Percentiles rank a stretch among this genome's conserved stretches.
phyloP scores from a whole-genome alignment of 2,329 filamentous ascomycete species.

The Ophiostoma australiae region DNA sequence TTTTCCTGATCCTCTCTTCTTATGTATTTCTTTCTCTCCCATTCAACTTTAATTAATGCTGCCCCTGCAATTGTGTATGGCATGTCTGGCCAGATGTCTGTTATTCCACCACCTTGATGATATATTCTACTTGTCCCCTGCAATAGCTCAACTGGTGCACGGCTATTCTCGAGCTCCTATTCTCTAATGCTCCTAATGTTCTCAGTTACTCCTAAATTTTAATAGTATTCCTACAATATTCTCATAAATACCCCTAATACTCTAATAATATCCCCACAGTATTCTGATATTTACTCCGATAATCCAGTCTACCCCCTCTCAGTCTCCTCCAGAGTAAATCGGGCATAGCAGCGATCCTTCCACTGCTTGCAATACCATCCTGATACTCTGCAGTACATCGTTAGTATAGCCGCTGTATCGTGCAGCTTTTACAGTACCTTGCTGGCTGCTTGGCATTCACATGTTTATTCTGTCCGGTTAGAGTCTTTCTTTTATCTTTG shows the following conservation, averaged over 20 bases:
- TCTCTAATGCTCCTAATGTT: no score
- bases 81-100: not conserved
- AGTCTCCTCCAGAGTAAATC: not conserved
- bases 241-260: no score
- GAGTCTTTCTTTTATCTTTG: not conserved
- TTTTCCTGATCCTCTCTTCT: not conserved
- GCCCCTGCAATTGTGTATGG: conserved; percentile 2
- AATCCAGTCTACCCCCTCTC: not conserved
- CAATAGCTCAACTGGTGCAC: not conserved
- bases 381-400: no score
- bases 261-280: no score
- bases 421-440: not conserved
- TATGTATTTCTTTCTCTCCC: not conserved
- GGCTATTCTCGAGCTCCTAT: not conserved
- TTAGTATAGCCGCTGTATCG: no score
- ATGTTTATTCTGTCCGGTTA: not conserved
- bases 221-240: no score
- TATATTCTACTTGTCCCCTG: not conserved
- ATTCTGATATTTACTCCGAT: not conserved
- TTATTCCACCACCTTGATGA: not conserved
- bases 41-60: not conserved
- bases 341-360: conserved; percentile 3
- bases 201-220: no score
- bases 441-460: not conserved
- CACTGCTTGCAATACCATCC: not conserved